Evolutionary conservation across 306 rosid species (phyloP).

Genomic region (Cucurbita pepo): DNA sequence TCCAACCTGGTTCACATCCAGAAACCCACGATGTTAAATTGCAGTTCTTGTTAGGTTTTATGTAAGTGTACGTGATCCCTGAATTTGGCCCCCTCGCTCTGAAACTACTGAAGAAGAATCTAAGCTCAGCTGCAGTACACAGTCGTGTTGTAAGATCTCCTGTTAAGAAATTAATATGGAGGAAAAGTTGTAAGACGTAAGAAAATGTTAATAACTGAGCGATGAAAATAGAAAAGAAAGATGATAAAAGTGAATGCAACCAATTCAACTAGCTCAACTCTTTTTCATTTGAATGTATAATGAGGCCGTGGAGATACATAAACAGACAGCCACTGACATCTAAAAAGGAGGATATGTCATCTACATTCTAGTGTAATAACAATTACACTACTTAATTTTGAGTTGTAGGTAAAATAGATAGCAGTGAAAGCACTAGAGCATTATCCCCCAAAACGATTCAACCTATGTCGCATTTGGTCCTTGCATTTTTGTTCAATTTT

Average conservation of each 20-base stretch:
- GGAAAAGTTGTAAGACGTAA: background rate
- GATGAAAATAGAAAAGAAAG: background rate
- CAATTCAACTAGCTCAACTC: background rate
- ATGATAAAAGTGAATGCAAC: background rate
- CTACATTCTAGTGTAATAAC: background rate
- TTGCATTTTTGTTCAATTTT: background rate
- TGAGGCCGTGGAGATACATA: background rate
- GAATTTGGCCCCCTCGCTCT: slow-evolving; percentile 3
- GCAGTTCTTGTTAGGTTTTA: slow-evolving; percentile 62
- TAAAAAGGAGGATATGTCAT: background rate
- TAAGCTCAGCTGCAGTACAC: slow-evolving; percentile 49
- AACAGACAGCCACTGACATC: background rate
- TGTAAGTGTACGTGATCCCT: slow-evolving; percentile 11
- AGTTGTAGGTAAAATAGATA: background rate
- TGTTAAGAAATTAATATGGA: slow-evolving; percentile 15
- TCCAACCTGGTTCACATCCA: slow-evolving; percentile 86
- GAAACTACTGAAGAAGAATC: slow-evolving; percentile 36
- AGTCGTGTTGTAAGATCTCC: slow-evolving; percentile 43
- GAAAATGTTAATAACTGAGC: background rate
- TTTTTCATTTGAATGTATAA: background rate
- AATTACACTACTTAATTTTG: background rate
- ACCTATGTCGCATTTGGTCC: background rate
- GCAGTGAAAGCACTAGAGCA: background rate
- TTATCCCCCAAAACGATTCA: background rate
- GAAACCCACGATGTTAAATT: slow-evolving; percentile 52